These are phyloP conservation scores for Lactarius tabidus DNA, from an alignment of 768 basidiomycete species.

Conservation along the genomic window DNA sequence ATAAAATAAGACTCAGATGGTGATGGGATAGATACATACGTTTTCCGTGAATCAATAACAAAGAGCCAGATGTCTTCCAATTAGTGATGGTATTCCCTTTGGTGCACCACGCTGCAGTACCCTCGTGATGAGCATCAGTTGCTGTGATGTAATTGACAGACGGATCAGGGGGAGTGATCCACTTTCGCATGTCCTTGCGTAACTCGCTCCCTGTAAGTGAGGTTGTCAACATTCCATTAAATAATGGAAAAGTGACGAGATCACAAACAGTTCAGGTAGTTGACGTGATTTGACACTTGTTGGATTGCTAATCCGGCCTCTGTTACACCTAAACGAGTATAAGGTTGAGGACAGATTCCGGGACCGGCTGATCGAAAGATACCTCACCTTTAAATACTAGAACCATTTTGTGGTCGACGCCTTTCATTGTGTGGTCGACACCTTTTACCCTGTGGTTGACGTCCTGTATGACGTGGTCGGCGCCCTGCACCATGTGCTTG, in stretches of 20 bases:
- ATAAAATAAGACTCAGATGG: not conserved
- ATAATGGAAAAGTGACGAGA: not conserved
- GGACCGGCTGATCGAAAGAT: not conserved
- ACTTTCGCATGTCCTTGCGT: not conserved
- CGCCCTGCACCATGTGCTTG: not conserved
- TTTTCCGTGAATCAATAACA: conserved; percentile 1
- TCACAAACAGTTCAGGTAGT: not conserved
- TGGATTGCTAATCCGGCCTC: not conserved
- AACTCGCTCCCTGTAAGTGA: not conserved
- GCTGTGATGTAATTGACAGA: not conserved
- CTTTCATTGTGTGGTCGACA: not conserved
- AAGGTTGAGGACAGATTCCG: not conserved
- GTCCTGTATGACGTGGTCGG: not conserved
- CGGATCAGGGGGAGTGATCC: not conserved
- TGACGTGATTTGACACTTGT: not conserved
- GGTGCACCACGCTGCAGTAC: not conserved
- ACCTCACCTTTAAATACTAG: not conserved
- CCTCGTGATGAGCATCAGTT: not conserved
- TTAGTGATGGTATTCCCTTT: not conserved
- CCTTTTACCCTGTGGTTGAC: not conserved
- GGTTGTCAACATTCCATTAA: not conserved
- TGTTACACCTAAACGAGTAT: not conserved
- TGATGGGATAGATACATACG: not conserved
- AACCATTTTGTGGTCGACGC: not conserved
- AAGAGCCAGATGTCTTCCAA: not conserved